A percentile compares a stretch with the other conserved stretches of the same genome.
Evolutionary conservation across 345 rosid species (phyloP).

Genomic region (Gynandropsis gynandra): DNA sequence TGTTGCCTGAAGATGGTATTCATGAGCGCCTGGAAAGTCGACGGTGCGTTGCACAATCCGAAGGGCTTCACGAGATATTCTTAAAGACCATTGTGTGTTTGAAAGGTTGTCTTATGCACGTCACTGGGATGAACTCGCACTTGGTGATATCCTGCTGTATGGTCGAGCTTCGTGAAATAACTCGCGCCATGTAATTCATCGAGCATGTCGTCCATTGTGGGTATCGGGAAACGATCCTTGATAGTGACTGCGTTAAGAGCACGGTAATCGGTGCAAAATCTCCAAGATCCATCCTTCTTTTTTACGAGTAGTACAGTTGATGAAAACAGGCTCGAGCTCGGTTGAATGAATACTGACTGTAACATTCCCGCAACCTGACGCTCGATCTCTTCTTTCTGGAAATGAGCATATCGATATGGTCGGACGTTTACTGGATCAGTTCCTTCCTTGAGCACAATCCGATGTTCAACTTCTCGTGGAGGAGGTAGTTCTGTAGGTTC

Average conservation of each 20-base stretch:
- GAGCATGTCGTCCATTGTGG: no score
- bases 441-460: neutral
- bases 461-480: neutral
- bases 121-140: neutral
- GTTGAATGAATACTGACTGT: no score
- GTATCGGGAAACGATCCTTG: no score
- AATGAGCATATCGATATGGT: no score
- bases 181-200: no score
- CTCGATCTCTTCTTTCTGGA: neutral
- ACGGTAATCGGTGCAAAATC: neutral
- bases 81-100: neutral
- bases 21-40: neutral
- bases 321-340: neutral
- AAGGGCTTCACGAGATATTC: neutral
- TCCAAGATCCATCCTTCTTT: no score
- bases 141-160: neutral
- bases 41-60: neutral
- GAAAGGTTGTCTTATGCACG: neutral
- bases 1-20: no score
- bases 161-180: no score
- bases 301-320: neutral
- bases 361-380: neutral
- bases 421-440: no score
- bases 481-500: neutral
- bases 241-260: neutral